Evolutionary conservation across 208 protist species (phyloP).

Genomic region (Trypanosoma vivax): DNA sequence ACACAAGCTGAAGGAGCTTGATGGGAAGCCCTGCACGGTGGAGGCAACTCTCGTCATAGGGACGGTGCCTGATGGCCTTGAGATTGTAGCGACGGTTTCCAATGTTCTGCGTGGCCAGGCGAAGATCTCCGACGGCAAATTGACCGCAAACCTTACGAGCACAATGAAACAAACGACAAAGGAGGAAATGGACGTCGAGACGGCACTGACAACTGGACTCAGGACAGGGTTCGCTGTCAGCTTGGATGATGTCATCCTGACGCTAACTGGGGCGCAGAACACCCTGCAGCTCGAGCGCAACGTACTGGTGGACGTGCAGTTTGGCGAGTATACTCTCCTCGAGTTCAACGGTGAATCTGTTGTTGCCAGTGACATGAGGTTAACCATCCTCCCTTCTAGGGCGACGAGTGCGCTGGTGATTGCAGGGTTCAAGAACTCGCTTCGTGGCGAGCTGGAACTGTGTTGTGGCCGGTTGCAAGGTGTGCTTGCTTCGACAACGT

Average conservation of each 20-base stretch:
- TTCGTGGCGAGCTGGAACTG: constrained; percentile 54
- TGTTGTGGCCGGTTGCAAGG: constrained; percentile 31
- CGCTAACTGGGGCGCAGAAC: constrained; percentile 42
- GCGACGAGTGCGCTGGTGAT: constrained; percentile 34
- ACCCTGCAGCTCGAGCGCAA: constrained; percentile 35
- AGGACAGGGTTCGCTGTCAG: constrained; percentile 34
- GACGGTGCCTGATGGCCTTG: constrained; percentile 23
- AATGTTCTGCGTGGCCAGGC: constrained; percentile 45
- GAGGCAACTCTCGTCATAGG: constrained; percentile 31
- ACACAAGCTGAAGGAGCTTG: constrained; percentile 45
- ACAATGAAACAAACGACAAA: constrained; percentile 31
- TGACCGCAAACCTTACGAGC: constrained; percentile 33
- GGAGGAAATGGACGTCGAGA: constrained; percentile 42
- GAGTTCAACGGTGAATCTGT: constrained; percentile 37
- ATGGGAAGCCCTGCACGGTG: constrained; percentile 22
- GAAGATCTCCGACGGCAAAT: constrained; percentile 20
- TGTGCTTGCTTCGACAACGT: constrained; percentile 40
- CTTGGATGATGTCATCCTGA: constrained; percentile 26
- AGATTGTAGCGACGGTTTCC: constrained; percentile 25
- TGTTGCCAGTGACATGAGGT: constrained; percentile 32
- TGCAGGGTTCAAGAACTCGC: constrained; percentile 40
- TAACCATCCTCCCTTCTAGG: constrained; percentile 35
- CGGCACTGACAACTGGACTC: constrained; percentile 36
- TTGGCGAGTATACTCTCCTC: constrained; percentile 55
- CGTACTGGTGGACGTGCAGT: constrained; percentile 29